Evolutionary conservation across 1,284 basidiomycete species (phyloP).

Genomic region (Kwoniella shivajii): DNA sequence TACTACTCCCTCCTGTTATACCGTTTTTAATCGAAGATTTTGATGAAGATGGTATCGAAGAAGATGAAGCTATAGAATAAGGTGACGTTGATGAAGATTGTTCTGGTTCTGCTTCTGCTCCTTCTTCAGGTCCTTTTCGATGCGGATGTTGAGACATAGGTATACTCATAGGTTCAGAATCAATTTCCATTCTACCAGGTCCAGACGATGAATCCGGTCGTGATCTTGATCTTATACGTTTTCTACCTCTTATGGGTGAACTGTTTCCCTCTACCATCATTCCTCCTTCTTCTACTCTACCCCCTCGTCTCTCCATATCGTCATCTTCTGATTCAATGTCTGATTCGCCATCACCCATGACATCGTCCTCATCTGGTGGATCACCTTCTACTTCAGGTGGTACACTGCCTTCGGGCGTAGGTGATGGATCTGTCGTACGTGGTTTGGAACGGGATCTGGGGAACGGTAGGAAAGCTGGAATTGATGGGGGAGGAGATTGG

Average conservation of each 20-base stretch:
- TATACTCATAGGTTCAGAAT: background rate
- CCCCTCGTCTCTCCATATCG: background rate
- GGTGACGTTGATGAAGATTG: slow-evolving; percentile 5
- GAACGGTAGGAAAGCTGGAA: slow-evolving; percentile 46
- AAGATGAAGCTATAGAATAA: slow-evolving; percentile 21
- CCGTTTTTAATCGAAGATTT: slow-evolving; percentile 20
- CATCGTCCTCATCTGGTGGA: slow-evolving; percentile 5
- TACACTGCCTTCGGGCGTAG: background rate
- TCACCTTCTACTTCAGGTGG: slow-evolving; percentile 18
- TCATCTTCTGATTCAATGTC: slow-evolving; percentile 4
- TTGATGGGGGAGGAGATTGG: slow-evolving; percentile 41
- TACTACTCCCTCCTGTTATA: slow-evolving; percentile 1
- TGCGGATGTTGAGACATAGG: background rate
- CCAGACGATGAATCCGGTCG: background rate
- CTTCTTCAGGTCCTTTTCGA: background rate
- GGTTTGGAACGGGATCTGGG: slow-evolving; percentile 33
- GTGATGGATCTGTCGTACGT: background rate
- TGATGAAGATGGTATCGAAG: slow-evolving; percentile 28
- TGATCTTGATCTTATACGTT: background rate
- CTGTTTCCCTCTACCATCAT: slow-evolving; percentile 13
- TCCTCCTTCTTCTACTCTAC: background rate
- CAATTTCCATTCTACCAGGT: background rate
- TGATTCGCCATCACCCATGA: slow-evolving; percentile 9
- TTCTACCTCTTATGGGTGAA: background rate
- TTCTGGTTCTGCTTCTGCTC: background rate